Evolutionary conservation across 2,329 filamentous ascomycete genomes (phyloP).

Genomic region (Rhytidhysteron rufulum): DNA sequence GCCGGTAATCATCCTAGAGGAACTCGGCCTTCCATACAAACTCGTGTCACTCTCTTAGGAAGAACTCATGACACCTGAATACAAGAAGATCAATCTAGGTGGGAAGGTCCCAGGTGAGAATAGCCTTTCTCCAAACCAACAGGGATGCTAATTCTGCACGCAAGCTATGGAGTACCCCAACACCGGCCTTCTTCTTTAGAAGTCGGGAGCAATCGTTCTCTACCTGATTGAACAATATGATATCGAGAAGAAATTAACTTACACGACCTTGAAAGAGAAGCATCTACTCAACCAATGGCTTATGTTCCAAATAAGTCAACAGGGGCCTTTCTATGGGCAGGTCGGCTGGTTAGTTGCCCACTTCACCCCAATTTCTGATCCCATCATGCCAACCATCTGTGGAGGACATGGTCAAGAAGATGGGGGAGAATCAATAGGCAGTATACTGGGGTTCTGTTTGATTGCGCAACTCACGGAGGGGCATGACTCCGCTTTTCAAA

Average conservation of each 20-base stretch:
- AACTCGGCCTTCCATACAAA: constrained; percentile 27
- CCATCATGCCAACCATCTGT: too few species aligned
- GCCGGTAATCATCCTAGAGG: constrained; percentile 13
- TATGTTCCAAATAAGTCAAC: constrained; percentile 28
- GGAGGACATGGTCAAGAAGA: too few species aligned
- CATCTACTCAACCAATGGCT: constrained; percentile 25
- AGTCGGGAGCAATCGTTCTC: constrained; percentile 37
- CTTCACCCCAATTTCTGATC: neutral
- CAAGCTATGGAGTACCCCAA: constrained; percentile 4
- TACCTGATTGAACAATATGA: constrained; percentile 39
- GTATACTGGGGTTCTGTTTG: too few species aligned
- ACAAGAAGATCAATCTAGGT: constrained; percentile 14
- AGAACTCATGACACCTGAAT: constrained; percentile 12
- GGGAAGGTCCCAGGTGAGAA: constrained; percentile 12
- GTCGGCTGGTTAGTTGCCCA: constrained; percentile 38
- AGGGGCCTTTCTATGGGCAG: constrained; percentile 42
- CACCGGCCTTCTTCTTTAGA: constrained; percentile 31
- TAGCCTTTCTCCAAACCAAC: neutral
- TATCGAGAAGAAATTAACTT: constrained; percentile 20
- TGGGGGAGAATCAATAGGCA: too few species aligned
- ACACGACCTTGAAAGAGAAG: constrained; percentile 17
- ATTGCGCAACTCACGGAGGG: too few species aligned
- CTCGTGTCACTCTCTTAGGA: constrained; percentile 9
- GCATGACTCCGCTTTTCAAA: too few species aligned
- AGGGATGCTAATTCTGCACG: neutral